Conservation (phyloP, 2,329 filamentous ascomycete species). For the Chrysosporium keratinophilum region DNA sequence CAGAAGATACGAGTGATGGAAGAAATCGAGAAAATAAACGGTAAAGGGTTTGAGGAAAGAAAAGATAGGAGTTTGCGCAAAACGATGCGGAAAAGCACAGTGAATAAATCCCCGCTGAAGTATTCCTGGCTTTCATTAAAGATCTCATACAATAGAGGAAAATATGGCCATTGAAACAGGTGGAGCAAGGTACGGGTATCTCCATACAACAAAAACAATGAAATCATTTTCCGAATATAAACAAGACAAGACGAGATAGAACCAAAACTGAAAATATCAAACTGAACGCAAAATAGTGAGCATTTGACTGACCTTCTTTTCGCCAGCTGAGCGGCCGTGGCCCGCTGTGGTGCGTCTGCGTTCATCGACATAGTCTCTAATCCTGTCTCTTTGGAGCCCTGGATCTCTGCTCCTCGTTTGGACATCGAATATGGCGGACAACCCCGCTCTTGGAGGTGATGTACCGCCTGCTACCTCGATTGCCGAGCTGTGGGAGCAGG, state of each 20-base stretch:
- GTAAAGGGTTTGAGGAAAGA: neutral
- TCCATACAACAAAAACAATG: neutral
- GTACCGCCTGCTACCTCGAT: neutral
- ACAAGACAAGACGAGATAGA: neutral
- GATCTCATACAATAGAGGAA: too few species aligned
- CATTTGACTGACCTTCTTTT: constrained; percentile 44
- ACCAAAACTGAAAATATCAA: neutral
- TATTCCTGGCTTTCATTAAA: too few species aligned
- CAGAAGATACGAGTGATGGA: neutral
- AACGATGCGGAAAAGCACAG: too few species aligned
- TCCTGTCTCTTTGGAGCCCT: constrained; percentile 27
- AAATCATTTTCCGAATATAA: neutral
- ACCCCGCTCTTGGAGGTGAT: neutral
- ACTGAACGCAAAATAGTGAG: neutral
- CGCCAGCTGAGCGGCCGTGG: constrained; percentile 47
- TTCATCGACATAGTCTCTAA: constrained; percentile 31
- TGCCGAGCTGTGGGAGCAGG: neutral
- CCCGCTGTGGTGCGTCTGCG: constrained; percentile 39
- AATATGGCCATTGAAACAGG: neutral
- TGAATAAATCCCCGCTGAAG: too few species aligned
- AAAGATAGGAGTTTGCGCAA: too few species aligned
- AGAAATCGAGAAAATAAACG: neutral
- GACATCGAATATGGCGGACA: constrained; percentile 23
- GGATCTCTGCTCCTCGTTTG: constrained; percentile 31
- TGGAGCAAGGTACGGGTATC: neutral